Conservation (phyloP, 106 monocot species). For the Phalaenopsis equestris region DNA sequence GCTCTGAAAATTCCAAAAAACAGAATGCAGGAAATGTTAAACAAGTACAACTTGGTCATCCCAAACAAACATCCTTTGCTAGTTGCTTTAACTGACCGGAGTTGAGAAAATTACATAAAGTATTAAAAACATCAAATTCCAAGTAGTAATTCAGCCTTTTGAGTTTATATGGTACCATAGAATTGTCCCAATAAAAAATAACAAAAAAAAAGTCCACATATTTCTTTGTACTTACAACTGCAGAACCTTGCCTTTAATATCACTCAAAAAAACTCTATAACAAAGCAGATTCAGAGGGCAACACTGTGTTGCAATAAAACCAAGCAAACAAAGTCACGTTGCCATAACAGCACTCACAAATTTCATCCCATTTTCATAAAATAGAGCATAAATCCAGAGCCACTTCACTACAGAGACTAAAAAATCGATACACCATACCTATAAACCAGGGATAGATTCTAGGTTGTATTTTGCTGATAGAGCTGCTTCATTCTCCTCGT, state of each 20-base stretch:
- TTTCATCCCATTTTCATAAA: neutral
- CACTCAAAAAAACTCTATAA: neutral
- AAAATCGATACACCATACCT: neutral
- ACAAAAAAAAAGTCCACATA: neutral
- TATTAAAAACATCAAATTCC: neutral
- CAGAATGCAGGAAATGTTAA: too few species aligned
- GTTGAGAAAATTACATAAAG: neutral
- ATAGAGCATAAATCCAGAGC: neutral
- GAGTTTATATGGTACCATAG: too few species aligned
- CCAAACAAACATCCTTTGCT: too few species aligned
- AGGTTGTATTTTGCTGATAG: conserved; percentile 63
- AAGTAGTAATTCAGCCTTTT: neutral
- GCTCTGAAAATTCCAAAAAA: too few species aligned
- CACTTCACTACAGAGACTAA: neutral
- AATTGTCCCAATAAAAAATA: neutral
- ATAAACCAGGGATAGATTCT: conserved; percentile 86
- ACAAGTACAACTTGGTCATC: too few species aligned
- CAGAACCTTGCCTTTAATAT: neutral
- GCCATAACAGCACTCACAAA: neutral
- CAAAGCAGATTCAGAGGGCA: too few species aligned
- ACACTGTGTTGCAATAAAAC: too few species aligned
- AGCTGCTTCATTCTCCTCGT: conserved; percentile 14
- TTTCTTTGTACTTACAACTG: neutral
- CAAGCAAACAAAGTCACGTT: too few species aligned
- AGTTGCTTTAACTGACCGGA: too few species aligned